Conservation (phyloP, 2,329 filamentous ascomycete species). For the Xylaria sp. region DNA sequence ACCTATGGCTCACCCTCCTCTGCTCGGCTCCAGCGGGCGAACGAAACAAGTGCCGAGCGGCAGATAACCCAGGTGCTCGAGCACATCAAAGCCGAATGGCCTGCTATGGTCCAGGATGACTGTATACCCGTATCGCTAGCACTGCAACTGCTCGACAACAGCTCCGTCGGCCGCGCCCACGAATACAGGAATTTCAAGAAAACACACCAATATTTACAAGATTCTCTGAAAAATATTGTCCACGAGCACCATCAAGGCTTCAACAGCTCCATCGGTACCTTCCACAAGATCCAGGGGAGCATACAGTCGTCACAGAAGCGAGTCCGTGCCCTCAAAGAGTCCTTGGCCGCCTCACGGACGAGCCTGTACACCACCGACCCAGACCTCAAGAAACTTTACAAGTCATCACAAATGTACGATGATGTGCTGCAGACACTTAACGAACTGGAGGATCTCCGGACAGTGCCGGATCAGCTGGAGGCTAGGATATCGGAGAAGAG, state of each 20-base stretch:
- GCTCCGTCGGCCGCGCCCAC: constrained; percentile 88
- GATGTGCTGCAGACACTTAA: constrained; percentile 81
- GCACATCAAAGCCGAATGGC: constrained; percentile 87
- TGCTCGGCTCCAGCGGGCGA: constrained; percentile 25
- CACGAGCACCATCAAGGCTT: constrained; percentile 99
- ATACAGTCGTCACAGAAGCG: constrained; percentile 87
- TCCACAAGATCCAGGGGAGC: constrained; percentile 96
- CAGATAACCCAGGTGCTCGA: constrained; percentile 70
- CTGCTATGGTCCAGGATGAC: constrained; percentile 83
- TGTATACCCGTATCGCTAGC: constrained; percentile 93
- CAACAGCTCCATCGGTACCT: constrained; percentile 98
- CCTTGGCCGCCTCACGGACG: constrained; percentile 77
- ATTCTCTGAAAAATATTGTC: constrained; percentile 89
- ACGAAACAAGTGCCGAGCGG: constrained; percentile 53
- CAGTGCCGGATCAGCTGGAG: constrained; percentile 89
- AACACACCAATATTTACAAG: constrained; percentile 86
- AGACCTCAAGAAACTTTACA: constrained; percentile 86
- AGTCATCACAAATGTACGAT: constrained; percentile 87
- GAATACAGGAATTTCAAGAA: constrained; percentile 84
- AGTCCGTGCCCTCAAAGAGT: constrained; percentile 80
- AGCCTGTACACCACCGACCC: constrained; percentile 85
- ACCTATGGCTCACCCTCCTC: constrained; percentile 30
- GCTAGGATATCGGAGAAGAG: constrained; percentile 95
- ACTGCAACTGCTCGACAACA: constrained; percentile 91
- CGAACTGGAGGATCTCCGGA: constrained; percentile 84